Evolutionary conservation across 306 rosid genomes (phyloP).

Genomic region (Calophaca sinica): DNA sequence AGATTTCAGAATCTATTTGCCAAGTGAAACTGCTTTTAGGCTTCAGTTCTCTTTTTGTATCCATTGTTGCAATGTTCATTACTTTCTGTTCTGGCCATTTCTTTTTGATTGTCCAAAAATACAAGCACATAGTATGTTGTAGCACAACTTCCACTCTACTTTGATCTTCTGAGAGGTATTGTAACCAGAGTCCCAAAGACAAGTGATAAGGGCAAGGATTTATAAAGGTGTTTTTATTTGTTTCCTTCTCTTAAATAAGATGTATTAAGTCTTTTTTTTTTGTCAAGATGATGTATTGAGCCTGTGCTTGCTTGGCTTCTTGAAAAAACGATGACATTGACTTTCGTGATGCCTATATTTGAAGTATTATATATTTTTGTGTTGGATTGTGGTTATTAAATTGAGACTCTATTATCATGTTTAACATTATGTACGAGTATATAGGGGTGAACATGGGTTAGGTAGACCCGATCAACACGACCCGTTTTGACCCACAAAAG

Average conservation of each 20-base stretch:
- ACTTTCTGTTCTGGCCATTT: slow-evolving; percentile 61
- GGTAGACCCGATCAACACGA: no score
- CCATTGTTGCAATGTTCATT: slow-evolving; percentile 52
- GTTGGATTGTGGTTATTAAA: slow-evolving; percentile 6
- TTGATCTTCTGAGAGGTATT: slow-evolving; percentile 56
- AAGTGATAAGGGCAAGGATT: slow-evolving; percentile 8
- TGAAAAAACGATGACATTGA: background rate
- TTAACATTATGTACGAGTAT: no score
- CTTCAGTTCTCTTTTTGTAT: slow-evolving; percentile 53
- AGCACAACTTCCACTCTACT: slow-evolving; percentile 58
- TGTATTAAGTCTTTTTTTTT: background rate
- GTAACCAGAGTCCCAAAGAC: slow-evolving; percentile 35
- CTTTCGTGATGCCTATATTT: background rate
- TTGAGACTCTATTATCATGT: background rate
- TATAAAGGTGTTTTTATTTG: background rate
- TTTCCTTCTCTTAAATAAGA: background rate
- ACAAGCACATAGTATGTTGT: slow-evolving; percentile 44
- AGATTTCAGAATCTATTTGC: slow-evolving; percentile 54
- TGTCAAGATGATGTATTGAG: no score
- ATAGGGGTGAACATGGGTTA: no score
- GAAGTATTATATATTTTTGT: background rate
- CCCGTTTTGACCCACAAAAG: no score
- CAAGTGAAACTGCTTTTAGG: slow-evolving; percentile 54
- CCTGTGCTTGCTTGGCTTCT: background rate
- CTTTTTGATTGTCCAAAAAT: slow-evolving; percentile 48